Evolutionary conservation across 1,284 basidiomycete species (phyloP).

Genomic region (Ustilago bromivora): DNA sequence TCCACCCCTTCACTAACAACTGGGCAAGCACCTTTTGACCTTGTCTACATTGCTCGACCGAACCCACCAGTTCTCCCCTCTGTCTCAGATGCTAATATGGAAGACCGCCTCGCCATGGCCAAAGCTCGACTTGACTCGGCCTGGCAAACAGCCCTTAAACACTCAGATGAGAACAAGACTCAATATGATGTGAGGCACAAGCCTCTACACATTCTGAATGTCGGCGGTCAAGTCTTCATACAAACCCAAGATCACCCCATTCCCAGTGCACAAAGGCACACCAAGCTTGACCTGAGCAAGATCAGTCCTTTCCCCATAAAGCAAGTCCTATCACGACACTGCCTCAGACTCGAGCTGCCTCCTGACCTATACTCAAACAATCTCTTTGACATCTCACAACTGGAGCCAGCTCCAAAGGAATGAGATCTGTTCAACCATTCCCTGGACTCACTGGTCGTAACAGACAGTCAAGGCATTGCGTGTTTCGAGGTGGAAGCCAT

Average conservation of each 20-base stretch:
- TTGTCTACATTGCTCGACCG: not conserved
- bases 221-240: not conserved
- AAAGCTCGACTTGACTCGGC: not conserved
- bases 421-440: too few relatives aligned
- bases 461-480: not conserved
- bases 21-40: not conserved
- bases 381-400: not conserved
- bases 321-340: not conserved
- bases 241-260: not conserved
- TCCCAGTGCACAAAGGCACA: not conserved
- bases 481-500: not conserved
- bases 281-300: not conserved
- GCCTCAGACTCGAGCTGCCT: not conserved
- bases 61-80: not conserved
- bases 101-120: not conserved
- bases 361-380: not conserved
- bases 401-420: not conserved
- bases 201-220: not conserved
- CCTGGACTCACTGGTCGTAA: not conserved
- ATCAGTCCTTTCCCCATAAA: not conserved
- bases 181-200: not conserved
- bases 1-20: not conserved
- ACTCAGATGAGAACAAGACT: not conserved
- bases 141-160: not conserved
- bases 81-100: not conserved